Percentiles rank a stretch among this genome's conserved stretches.
Conservation (phyloP, 75 land plant genomes). For the Chamaecyparis obtusa region DNA sequence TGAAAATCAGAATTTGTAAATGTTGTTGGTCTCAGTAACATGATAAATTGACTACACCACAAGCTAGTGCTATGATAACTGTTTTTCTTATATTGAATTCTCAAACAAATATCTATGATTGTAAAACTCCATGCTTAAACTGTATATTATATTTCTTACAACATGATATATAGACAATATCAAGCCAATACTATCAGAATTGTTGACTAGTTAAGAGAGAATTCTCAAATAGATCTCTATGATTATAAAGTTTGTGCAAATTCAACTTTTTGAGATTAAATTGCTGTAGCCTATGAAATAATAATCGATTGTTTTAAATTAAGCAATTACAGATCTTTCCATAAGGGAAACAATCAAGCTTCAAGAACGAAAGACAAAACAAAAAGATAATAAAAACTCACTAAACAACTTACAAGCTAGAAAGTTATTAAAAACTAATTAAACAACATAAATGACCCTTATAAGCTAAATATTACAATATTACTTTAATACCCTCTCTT, state of each 20-base stretch:
- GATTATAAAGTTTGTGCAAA: not conserved
- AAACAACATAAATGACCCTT: too few species aligned
- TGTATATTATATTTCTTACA: not conserved
- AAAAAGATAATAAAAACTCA: too few species aligned
- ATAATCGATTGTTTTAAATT: too few species aligned
- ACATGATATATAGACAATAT: not conserved
- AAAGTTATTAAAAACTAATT: too few species aligned
- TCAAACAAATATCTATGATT: not conserved
- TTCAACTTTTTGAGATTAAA: not conserved
- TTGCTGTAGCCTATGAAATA: not conserved
- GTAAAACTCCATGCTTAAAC: not conserved
- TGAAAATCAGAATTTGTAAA: slow-evolving; percentile 22
- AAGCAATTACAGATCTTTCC: too few species aligned
- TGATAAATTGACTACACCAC: not conserved
- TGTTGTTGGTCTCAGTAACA: not conserved
- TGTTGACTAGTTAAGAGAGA: not conserved
- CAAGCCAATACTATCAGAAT: not conserved
- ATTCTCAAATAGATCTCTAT: not conserved
- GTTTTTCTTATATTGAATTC: not conserved
- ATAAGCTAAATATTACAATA: too few species aligned
- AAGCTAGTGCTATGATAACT: not conserved
- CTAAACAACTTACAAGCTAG: too few species aligned
- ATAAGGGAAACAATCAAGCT: too few species aligned
- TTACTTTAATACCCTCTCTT: too few species aligned
- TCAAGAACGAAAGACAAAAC: too few species aligned